Base-by-base conservation (phyloP, 2,329 filamentous ascomycete species). In the Fusarium stilboides region DNA sequence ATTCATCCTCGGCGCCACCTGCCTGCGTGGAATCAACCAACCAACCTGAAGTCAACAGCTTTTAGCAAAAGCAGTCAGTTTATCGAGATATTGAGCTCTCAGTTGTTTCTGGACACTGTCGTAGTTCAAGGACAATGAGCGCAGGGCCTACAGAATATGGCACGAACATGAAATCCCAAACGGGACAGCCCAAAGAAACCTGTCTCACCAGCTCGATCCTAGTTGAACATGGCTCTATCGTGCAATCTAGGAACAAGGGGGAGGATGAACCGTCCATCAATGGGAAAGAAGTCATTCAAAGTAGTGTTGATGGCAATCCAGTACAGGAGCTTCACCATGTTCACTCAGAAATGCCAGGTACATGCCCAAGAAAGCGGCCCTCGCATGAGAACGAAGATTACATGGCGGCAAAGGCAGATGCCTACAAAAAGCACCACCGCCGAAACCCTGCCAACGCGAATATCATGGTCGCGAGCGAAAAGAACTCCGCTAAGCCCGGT, bases 191-290 rank as follows among this genome's bases (percentile, higher is more conserved):
- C 17, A 46, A 39, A 20, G 20, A 39, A 28, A 13, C n/a, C 24
- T 33, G 24, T 22, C 12, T 39, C 17, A 42, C 36, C 40, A 17
- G 28, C 44, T 55, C 53, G 12, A 39, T 33, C 20, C 17, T 43
- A n/a, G 68, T 73, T 8, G 76, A 79, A 19, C 69, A 75, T 54
- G 72, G 74, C n/a, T 75, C 76, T 20, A 46, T 76, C 10, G 67
- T 76, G n/a, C 71, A 73, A 12, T 75, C 73, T 3, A 73, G 77
- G 44, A 73, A 78, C 24, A 71, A 62, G 4, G 60, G 76, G n/a
- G 69, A 71, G 33, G 74, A 64, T 12, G 66, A 73, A 31, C 28
- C 10, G 9, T 31, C 10, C 28, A 10, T 31, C 28, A 12, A 31
- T 10, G 28, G 28, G 10, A 19, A 13, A 24, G 34, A 39, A 10